Conservation (phyloP, 2,329 filamentous ascomycete species). For the Botrytis aclada region DNA sequence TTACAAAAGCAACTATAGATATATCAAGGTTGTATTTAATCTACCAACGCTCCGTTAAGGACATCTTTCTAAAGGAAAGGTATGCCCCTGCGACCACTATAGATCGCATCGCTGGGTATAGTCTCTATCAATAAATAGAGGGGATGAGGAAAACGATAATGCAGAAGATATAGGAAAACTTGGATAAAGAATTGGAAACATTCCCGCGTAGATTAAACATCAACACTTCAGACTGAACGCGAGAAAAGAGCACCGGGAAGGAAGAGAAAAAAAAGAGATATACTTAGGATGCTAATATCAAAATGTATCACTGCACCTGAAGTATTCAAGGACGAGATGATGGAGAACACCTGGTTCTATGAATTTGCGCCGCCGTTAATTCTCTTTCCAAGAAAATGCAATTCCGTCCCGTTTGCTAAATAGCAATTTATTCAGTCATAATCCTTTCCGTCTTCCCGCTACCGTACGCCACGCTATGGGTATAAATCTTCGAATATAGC, state of each 20-base stretch:
- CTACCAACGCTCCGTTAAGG: conserved; percentile 83
- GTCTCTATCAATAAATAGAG: neutral
- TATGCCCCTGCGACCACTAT: conserved; percentile 69
- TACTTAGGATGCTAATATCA: neutral
- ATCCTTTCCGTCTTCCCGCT: conserved; percentile 5
- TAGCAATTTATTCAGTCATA: conserved; percentile 23
- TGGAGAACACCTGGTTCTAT: conserved; percentile 9
- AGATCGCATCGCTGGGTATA: conserved; percentile 69
- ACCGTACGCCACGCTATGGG: conserved; percentile 34
- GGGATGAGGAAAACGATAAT: neutral
- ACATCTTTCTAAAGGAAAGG: conserved; percentile 62
- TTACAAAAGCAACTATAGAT: conserved; percentile 19
- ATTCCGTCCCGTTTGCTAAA: neutral
- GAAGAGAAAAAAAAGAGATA: neutral
- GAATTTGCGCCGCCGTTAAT: neutral
- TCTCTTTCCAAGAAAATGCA: neutral
- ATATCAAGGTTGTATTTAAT: conserved; percentile 31
- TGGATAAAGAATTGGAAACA: neutral
- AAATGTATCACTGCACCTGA: conserved; percentile 6
- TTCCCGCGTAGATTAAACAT: neutral
- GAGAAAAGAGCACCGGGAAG: neutral
- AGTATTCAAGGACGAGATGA: neutral
- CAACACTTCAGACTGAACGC: neutral
- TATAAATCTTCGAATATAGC: conserved; percentile 17
- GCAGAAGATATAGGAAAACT: conserved; percentile 12